Percentiles rank a stretch among this genome's conserved stretches.
These are phyloP conservation scores for Eucalyptus dawsonii DNA, from an alignment of 345 rosid species.

Conservation along the genomic window DNA sequence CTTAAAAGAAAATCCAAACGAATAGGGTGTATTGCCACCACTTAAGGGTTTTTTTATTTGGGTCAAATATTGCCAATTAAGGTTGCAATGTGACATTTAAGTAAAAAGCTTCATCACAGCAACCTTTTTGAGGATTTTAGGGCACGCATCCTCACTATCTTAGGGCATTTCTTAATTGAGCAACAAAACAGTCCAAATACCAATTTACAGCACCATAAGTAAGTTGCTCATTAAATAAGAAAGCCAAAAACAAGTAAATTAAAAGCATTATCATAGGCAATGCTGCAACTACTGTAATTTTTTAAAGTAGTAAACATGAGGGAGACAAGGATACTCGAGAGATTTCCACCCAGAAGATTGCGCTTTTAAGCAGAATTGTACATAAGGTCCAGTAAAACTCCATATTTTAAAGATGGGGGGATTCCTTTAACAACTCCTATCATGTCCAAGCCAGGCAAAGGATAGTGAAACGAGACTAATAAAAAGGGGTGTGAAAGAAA, in stretches of 20 bases:
- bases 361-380: rapidly evolving
- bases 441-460: not conserved
- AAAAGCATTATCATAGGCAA: not conserved
- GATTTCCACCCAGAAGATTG: not conserved
- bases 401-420: not conserved
- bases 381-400: not conserved
- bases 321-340: not conserved
- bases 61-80: not conserved
- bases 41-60: not conserved
- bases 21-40: not conserved
- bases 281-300: not conserved
- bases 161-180: not conserved
- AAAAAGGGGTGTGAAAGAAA: not conserved
- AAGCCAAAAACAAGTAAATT: not conserved
- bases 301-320: not conserved
- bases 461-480: not conserved
- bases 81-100: not conserved
- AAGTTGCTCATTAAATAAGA: not conserved
- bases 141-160: not conserved
- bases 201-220: not conserved
- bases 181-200: not conserved
- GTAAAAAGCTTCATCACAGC: not conserved
- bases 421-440: not conserved
- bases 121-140: not conserved
- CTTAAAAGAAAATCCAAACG: not conserved